Conservation (phyloP, 306 rosid genomes). For the Dryas octopetala region DNA sequence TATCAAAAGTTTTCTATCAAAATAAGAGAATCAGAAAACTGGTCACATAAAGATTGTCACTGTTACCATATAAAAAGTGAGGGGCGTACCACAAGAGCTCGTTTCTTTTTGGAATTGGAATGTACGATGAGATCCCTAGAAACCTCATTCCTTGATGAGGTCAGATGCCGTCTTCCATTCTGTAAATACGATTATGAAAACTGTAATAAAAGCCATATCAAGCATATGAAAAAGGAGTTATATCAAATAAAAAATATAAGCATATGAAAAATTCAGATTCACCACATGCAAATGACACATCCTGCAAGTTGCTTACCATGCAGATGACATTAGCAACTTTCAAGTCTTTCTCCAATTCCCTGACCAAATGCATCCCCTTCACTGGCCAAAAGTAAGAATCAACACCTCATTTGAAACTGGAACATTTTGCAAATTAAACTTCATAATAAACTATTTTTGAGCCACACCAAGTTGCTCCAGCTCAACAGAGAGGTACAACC, state of each 20-base stretch:
- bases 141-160: slow-evolving; percentile 87
- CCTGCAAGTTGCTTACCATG: slow-evolving; percentile 58
- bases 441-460: slow-evolving; percentile 8
- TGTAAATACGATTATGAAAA: slow-evolving; percentile 40
- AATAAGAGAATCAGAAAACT: slow-evolving; percentile 16
- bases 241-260: slow-evolving; percentile 11
- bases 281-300: slow-evolving; percentile 16
- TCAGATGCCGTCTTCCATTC: slow-evolving; percentile 98
- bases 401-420: slow-evolving; percentile 41
- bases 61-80: slow-evolving; percentile 20
- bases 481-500: not conserved
- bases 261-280: slow-evolving; percentile 17
- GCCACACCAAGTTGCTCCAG: not conserved
- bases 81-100: slow-evolving; percentile 76
- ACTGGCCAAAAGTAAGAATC: slow-evolving; percentile 95
- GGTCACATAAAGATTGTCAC: slow-evolving; percentile 19
- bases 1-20: not conserved
- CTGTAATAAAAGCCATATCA: slow-evolving; percentile 28
- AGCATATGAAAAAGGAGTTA: slow-evolving; percentile 11
- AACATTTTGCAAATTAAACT: slow-evolving; percentile 17
- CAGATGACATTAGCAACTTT: slow-evolving; percentile 97
- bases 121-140: slow-evolving; percentile 96
- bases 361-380: slow-evolving; percentile 99
- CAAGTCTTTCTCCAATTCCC: slow-evolving; percentile 95
- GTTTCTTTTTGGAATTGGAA: slow-evolving; percentile 88